Evolutionary conservation across 306 rosid species (phyloP).

Genomic region (Myrica gale): DNA sequence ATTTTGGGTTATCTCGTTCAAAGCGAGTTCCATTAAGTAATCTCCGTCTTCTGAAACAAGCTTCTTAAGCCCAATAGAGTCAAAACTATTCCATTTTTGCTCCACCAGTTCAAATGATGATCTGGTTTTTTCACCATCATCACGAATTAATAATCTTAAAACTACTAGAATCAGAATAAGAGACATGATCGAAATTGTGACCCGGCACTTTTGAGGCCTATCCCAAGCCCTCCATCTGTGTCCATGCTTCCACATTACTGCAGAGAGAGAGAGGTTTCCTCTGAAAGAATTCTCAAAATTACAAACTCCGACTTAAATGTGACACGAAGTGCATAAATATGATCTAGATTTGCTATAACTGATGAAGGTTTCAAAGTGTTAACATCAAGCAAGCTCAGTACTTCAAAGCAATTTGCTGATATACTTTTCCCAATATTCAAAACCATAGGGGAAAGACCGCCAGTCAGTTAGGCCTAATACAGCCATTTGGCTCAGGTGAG

Average conservation of each 20-base stretch:
- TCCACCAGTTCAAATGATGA: constrained; percentile 31
- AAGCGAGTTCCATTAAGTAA: too few relatives aligned
- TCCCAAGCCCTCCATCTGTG: constrained; percentile 48
- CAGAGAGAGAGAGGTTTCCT: constrained; percentile 10
- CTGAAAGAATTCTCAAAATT: background rate
- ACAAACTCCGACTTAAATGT: background rate
- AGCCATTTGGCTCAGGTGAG: background rate
- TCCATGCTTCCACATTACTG: constrained; percentile 71
- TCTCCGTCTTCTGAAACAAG: too few relatives aligned
- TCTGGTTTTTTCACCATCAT: constrained; percentile 25
- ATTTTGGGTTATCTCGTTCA: too few relatives aligned
- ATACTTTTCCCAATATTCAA: background rate
- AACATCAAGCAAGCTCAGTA: background rate
- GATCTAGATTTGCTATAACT: background rate
- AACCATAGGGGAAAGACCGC: background rate
- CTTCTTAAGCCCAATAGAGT: too few relatives aligned
- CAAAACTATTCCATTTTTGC: constrained; percentile 62
- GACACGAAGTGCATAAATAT: background rate
- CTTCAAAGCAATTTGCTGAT: background rate
- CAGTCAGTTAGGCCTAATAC: background rate
- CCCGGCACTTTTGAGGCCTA: constrained; percentile 32
- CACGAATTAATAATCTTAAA: constrained; percentile 30
- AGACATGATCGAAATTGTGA: constrained; percentile 37
- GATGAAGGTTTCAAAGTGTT: background rate
- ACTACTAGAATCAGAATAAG: constrained; percentile 39